Base-by-base conservation (phyloP, 2,329 filamentous ascomycete genomes). In the Tolypocladium endophyticum region DNA sequence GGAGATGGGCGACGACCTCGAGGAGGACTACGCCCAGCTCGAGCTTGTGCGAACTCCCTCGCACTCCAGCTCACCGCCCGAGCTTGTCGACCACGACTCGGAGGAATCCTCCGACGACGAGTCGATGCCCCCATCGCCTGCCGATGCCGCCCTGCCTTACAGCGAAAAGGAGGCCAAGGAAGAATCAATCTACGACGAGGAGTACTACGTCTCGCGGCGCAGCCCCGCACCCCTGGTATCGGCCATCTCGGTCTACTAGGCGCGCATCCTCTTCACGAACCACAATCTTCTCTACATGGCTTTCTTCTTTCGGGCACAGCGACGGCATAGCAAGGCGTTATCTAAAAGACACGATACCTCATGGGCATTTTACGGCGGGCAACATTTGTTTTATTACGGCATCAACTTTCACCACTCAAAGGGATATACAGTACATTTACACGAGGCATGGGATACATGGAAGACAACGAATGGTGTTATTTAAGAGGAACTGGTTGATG, bases 41-140 rank as follows among this genome's bases (percentile, higher is more conserved):
- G 80, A 82, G 61, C 81, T 92, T 61, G 88, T 86, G 59, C 85
- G 87, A 67, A 87, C 86, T 62, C 79, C 79, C 33, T 91, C 87
- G 7, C 87, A 87, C 74, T 78, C 79, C 68, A 82, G 74, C 68
- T 84, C 85, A 58, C 82, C 88, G 58, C 88, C 88, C 11, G 88
- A 90, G 71, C 83, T 91, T 60, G 81, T 86, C 66, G 87, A 91
- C 72, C 83, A 82, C 62, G 82, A 85, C 65, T 79, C 84, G 63
- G 88, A 91, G 64, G 88, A 91, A 70, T 87, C 87, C 63, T 86
- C 84, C 2, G 87, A 85, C 60, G 88, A 91, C 67, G 88, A 92
- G 74, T 86, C 89, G 65, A 84, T 90, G 84, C 89, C 89, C 9
- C 87, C 87, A 25, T 89, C 87, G 62, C 87, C 87, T 43, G 82